Base-by-base conservation (phyloP, 176 grass and related monocot genomes). In the Tillandsia leiboldiana region DNA sequence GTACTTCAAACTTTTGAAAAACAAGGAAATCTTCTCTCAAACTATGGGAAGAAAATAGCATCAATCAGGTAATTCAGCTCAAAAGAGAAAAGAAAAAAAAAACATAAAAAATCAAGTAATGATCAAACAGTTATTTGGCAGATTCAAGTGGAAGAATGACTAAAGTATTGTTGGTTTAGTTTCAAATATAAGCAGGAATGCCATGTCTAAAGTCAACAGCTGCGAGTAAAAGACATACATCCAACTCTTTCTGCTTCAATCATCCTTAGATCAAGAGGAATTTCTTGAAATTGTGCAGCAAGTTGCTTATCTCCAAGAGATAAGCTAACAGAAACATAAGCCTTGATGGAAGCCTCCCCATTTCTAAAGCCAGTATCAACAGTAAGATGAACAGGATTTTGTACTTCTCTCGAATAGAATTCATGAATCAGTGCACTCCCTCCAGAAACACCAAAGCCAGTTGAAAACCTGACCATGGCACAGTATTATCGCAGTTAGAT, bases 381-480 rank as follows among this genome's bases (percentile, higher is more conserved):
- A 47, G 84, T 97, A 18, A 97, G 81, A 79, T 93, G 94, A 67
- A 97, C 78, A 22, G 89, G 86, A 11, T 82, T 85, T 72, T 83
- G 80, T 10, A 92, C 79, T 83, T 97, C 86, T 76, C 82, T 90
- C 65, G 87, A 81, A 71, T 93, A 99, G 73, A 93, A 99, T 0
- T 93, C 94, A 26, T 99, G 94, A 80, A 99, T 99, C 48, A 99
- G 82, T 3, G 94, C 75, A 71, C 94, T 93, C 15, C 89, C 89
- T 4, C 80, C 89, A 8, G 94, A 88, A 77, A 99, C 84, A 68
- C 89, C 94, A 75, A 92, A 86, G 64, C 89, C 94, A 65, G 94
- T 99, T 1, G 89, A 99, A 80, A 93, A 99, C 94, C 94, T 99
- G 79, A 77, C 78, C 1, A 64, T 64, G 14, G 27, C 59, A 66